Evolutionary conservation across 768 basidiomycete species (phyloP), one percentile per base, ranked within the genome.

Genomic region (Chalciporus piperatus): DNA sequence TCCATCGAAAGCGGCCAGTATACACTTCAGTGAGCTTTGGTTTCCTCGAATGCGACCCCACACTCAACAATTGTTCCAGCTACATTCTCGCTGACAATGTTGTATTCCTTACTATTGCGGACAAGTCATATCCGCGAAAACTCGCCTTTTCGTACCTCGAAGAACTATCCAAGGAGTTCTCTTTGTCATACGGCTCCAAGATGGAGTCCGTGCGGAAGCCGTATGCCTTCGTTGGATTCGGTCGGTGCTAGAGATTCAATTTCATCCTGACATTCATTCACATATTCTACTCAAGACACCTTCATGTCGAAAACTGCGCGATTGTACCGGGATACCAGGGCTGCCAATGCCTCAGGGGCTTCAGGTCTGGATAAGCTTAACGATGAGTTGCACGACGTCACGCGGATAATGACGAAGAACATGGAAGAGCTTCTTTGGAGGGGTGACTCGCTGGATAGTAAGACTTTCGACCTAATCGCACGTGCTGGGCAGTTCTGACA

Each of bases 361-460:
- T 86, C 84, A 12, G 80, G 81, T 48, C 69, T 99, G 49, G 92
- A 94, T 68, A 87, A 79, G 70, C 76, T 99, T 41, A 98, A 98
- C 63, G 94, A 93, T 62, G 96, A 99, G 59, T 75, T 99, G 33
- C 93, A 97, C 66, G 97, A 99, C 64, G 97, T 99, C 53, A 98
- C 97, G 44, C 78, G 92, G 58, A 98, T 99, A 71, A 98, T 99
- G 97, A 98, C 97, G 9, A 98, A 99, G 76, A 98, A 99, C 65
- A 99, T 99, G 96, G 97, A 99, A 71, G 97, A 99, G 70, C 74
- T 99, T 46, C 72, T 99, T 44, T 98, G 96, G 97, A 78, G 97
- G 68, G 97, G 97, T 23, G 97, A 99, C 69, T 96, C 92, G 27
- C 78, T 99, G 52, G 97, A 99, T 70, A 79, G 97, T 96, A 64